Evolutionary conservation across 192 early-diverging fungal species (phyloP).

Genomic region (Chytriomyces sp.): DNA sequence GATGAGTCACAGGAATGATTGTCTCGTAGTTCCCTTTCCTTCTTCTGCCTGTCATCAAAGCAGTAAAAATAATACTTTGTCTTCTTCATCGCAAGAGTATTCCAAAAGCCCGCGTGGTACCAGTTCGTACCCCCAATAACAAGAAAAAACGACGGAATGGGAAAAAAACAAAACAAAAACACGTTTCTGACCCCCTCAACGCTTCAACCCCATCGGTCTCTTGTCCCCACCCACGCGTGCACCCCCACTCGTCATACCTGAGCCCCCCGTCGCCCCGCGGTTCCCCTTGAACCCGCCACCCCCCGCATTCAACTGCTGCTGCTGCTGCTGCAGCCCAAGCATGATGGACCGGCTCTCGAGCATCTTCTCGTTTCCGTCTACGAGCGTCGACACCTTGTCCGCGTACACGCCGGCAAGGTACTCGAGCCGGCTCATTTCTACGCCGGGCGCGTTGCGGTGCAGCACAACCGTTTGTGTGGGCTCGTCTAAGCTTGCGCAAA

Average conservation of each 20-base stretch:
- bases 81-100: too few species aligned
- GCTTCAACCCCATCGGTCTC: too few species aligned
- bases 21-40: too few species aligned
- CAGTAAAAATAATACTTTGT: too few species aligned
- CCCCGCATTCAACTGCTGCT: conserved; percentile 33
- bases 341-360: conserved; percentile 59
- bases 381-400: conserved; percentile 83
- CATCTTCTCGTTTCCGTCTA: conserved; percentile 90
- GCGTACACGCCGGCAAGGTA: conserved; percentile 82
- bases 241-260: conserved; percentile 26
- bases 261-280: conserved; percentile 1
- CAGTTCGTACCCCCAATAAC: too few species aligned
- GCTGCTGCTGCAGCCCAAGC: conserved; percentile 41
- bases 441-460: conserved; percentile 56
- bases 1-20: too few species aligned
- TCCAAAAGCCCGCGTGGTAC: too few species aligned
- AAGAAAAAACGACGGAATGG: too few species aligned
- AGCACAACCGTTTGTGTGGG: conserved; percentile 79
- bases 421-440: conserved; percentile 73
- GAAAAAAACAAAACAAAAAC: neutral
- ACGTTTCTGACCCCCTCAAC: neutral
- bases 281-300: conserved; percentile 2
- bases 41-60: too few species aligned
- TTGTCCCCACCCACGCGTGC: neutral
- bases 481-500: conserved; percentile 86